A percentile compares a stretch with the other conserved stretches of the same genome.
Conservation (phyloP, 2,329 filamentous ascomycete species). For the Zymoseptoria pseudotritici region DNA sequence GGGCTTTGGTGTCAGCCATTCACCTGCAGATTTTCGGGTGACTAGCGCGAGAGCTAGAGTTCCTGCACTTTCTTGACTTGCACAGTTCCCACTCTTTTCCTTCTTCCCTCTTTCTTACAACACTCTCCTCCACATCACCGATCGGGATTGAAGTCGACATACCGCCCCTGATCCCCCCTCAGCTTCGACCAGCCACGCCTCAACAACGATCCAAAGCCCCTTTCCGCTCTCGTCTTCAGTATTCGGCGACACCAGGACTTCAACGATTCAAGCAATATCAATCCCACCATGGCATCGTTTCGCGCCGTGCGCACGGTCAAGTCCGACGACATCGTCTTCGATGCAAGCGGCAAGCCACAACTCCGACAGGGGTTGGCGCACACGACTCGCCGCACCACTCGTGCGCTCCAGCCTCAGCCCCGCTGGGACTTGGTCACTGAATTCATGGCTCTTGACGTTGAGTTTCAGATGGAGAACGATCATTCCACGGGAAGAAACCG, state of each 20-base stretch:
- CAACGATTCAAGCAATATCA: too few relatives aligned
- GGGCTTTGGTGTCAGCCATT: background rate
- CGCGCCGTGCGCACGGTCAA: background rate
- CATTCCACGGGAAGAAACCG: background rate
- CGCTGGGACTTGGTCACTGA: constrained; percentile 1
- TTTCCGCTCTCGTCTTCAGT: too few relatives aligned
- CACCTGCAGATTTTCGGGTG: background rate
- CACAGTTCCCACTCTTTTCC: background rate
- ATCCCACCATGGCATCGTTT: too few relatives aligned
- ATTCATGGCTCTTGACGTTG: constrained; percentile 1
- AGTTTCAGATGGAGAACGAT: background rate
- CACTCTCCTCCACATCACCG: background rate
- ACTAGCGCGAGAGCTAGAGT: background rate
- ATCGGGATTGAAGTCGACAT: too few relatives aligned
- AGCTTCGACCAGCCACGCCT: too few relatives aligned
- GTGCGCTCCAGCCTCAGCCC: background rate
- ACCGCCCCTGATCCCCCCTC: too few relatives aligned
- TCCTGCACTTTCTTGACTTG: background rate
- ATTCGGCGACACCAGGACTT: too few relatives aligned
- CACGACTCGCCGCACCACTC: background rate
- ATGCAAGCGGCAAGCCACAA: background rate
- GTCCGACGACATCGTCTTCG: background rate
- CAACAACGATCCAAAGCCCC: too few relatives aligned
- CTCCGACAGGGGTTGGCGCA: background rate
- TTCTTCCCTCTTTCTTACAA: background rate